Percentiles rank a stretch among this genome's conserved stretches.
Conservation (phyloP, 306 rosid species). For the Fragaria nilgerrensis region DNA sequence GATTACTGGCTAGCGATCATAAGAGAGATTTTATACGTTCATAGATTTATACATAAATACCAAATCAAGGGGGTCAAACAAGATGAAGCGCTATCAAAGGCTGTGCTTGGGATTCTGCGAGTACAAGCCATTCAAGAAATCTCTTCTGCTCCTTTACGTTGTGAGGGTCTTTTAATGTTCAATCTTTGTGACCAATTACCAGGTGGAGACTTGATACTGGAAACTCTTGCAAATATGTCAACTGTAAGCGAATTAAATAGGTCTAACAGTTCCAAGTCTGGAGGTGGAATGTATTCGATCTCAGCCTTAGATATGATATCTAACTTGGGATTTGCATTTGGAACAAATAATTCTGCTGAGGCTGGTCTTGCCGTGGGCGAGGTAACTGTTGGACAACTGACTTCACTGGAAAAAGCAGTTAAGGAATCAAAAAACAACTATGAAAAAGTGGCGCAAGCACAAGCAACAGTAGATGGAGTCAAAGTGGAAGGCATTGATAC, state of each 20-base stretch:
- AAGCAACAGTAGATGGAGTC: constrained; percentile 86
- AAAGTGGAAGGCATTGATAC: constrained; percentile 96
- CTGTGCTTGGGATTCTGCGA: constrained; percentile 86
- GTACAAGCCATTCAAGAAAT: constrained; percentile 83
- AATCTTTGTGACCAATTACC: constrained; percentile 93
- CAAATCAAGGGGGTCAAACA: constrained; percentile 61
- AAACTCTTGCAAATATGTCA: constrained; percentile 74
- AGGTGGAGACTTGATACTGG: constrained; percentile 95
- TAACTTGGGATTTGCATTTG: constrained; percentile 72
- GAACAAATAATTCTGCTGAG: constrained; percentile 50
- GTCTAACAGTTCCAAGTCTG: constrained; percentile 35
- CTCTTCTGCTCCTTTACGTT: constrained; percentile 42
- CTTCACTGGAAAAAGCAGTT: constrained; percentile 68
- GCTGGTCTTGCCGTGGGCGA: constrained; percentile 80
- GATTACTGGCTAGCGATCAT: constrained; percentile 95
- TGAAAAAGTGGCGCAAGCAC: constrained; percentile 80
- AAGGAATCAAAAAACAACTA: constrained; percentile 73
- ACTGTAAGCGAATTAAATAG: constrained; percentile 43
- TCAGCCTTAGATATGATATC: constrained; percentile 80
- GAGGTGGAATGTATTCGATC: constrained; percentile 68
- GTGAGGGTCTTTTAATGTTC: constrained; percentile 76
- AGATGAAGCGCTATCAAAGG: constrained; percentile 85
- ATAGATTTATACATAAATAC: constrained; percentile 65
- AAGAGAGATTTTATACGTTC: constrained; percentile 72
- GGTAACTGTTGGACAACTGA: constrained; percentile 83